These are phyloP conservation scores for Pontederia crassipes DNA, from an alignment of 176 grass and related monocot species.

Conservation along the genomic window DNA sequence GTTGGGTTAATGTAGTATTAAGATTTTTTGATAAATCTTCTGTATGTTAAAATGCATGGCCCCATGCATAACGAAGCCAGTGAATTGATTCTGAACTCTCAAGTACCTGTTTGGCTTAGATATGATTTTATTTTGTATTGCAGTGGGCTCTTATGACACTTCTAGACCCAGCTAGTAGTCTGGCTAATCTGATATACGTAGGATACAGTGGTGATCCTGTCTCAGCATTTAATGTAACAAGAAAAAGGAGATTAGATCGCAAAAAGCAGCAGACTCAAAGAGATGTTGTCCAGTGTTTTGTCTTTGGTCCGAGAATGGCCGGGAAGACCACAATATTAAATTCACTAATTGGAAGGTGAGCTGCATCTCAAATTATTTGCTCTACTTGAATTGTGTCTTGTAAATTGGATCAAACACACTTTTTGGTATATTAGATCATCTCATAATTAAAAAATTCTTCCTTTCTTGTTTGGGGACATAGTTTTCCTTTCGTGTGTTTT, in stretches of 20 bases:
- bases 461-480: slow-evolving; percentile 2
- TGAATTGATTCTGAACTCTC: neutral
- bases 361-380: neutral
- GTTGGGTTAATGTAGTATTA: too few relatives aligned
- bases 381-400: neutral
- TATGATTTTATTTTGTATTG: slow-evolving; percentile 7
- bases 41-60: too few relatives aligned
- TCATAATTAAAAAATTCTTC: neutral
- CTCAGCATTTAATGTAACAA: slow-evolving; percentile 74
- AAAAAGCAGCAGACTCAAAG: slow-evolving; percentile 75
- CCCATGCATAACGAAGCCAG: neutral
- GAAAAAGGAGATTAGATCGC: slow-evolving; percentile 85
- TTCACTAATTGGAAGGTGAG: slow-evolving; percentile 81
- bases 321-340: slow-evolving; percentile 83
- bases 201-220: slow-evolving; percentile 58
- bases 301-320: slow-evolving; percentile 78
- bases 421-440: neutral
- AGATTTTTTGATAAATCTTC: too few relatives aligned
- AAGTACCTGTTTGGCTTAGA: neutral
- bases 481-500: neutral
- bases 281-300: slow-evolving; percentile 79
- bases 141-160: slow-evolving; percentile 99
- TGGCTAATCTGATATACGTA: slow-evolving; percentile 83
- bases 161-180: slow-evolving; percentile 67
- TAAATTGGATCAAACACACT: neutral